phyloP scores from a whole-genome alignment of 257 asterid species.

The Anisodus acutangulus region DNA sequence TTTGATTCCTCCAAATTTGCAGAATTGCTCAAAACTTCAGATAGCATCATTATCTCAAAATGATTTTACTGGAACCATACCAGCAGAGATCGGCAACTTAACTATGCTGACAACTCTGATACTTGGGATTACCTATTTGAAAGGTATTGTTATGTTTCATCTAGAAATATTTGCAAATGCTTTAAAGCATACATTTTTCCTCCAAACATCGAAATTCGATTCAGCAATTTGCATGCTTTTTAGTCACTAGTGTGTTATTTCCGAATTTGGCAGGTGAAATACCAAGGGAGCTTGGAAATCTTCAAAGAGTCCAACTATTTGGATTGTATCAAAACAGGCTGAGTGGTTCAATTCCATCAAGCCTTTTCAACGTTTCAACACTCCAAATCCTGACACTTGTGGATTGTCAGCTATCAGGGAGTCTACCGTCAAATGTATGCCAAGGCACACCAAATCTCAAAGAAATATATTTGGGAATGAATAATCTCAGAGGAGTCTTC shows the following conservation, averaged over 20 bases:
- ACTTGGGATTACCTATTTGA: background rate
- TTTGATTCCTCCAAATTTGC: conserved; percentile 35
- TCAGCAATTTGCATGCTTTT: background rate
- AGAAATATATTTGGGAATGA: conserved; percentile 6
- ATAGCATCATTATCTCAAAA: background rate
- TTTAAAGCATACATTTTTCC: background rate
- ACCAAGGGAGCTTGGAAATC: conserved; percentile 31
- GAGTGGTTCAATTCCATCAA: conserved; percentile 30
- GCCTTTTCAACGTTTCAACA: conserved; percentile 34
- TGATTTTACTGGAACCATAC: conserved; percentile 20
- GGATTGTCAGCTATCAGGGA: conserved; percentile 22
- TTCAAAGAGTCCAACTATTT: background rate
- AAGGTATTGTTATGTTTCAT: background rate
- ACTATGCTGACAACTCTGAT: background rate
- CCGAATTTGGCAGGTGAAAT: conserved; percentile 30
- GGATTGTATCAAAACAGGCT: conserved; percentile 27
- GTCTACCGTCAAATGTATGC: background rate
- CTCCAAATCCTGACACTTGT: conserved; percentile 15
- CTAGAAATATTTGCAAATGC: background rate
- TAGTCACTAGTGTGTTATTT: background rate
- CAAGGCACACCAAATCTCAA: conserved; percentile 31
- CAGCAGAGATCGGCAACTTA: conserved; percentile 9
- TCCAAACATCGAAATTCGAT: background rate
- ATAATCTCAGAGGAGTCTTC: conserved; percentile 31
- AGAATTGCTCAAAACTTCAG: conserved; percentile 28